These are phyloP conservation scores for Calonectria hongkongensis DNA, from an alignment of 2,329 filamentous ascomycete species.

Conservation along the genomic window DNA sequence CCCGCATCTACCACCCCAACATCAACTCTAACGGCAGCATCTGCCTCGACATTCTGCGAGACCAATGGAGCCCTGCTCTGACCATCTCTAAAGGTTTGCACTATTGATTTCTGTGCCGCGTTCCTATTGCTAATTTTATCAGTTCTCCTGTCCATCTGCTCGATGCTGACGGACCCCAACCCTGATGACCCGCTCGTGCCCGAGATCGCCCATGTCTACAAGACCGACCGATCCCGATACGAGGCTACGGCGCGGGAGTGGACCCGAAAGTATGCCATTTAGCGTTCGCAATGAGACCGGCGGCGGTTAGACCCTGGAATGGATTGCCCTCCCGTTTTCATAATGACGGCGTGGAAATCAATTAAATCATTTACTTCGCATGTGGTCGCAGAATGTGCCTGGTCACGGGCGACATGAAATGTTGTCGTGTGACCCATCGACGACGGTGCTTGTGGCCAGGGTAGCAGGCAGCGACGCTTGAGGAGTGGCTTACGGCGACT, in stretches of 20 bases:
- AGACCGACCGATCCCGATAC: slow-evolving; percentile 96
- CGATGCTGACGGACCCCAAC: slow-evolving; percentile 99
- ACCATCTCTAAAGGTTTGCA: slow-evolving; percentile 95
- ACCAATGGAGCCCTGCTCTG: slow-evolving; percentile 99
- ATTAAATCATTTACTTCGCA: slow-evolving; percentile 53
- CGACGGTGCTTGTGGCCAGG: slow-evolving; percentile 50
- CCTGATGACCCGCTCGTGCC: slow-evolving; percentile 98
- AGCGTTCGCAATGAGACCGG: slow-evolving; percentile 54
- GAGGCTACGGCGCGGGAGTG: slow-evolving; percentile 98
- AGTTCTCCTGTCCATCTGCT: slow-evolving; percentile 99
- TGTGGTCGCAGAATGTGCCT: slow-evolving; percentile 50
- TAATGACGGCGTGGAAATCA: slow-evolving; percentile 53
- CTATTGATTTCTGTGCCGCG: slow-evolving; percentile 21
- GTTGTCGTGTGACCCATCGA: slow-evolving; percentile 46
- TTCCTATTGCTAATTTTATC: slow-evolving; percentile 32
- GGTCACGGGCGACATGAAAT: slow-evolving; percentile 42
- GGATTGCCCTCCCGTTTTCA: slow-evolving; percentile 55
- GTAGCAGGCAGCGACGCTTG: slow-evolving; percentile 53
- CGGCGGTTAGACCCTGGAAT: slow-evolving; percentile 53
- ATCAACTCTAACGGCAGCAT: slow-evolving; percentile 99
- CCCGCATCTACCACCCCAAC: slow-evolving; percentile 99
- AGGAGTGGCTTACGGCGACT: slow-evolving; percentile 49
- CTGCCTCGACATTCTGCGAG: slow-evolving; percentile 97
- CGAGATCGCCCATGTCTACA: slow-evolving; percentile 99
- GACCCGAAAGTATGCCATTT: slow-evolving; percentile 99